These are phyloP conservation scores for Podila horticola DNA, from an alignment of 192 early-diverging fungal genomes.

Conservation along the genomic window DNA sequence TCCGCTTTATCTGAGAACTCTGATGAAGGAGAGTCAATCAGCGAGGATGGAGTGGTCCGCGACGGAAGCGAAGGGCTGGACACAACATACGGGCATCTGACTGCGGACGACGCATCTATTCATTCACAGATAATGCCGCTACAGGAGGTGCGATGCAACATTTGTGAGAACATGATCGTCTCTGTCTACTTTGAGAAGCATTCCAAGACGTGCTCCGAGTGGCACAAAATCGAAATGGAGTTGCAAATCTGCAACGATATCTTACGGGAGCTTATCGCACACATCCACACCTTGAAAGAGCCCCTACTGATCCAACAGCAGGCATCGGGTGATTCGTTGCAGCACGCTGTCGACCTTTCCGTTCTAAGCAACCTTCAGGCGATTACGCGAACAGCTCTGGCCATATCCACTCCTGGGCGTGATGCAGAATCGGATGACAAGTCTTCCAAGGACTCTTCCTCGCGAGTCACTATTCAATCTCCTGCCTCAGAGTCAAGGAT, in stretches of 20 bases:
- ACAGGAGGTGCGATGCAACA: conserved; percentile 73
- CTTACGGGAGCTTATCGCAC: conserved; percentile 65
- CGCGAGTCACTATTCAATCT: conserved; percentile 43
- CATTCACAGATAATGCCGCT: conserved; percentile 39
- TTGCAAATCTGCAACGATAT: conserved; percentile 78
- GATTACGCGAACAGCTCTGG: conserved; percentile 58
- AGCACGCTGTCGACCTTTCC: conserved; percentile 25
- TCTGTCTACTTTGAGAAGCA: conserved; percentile 81
- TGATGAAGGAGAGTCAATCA: conserved; percentile 14
- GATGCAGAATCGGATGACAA: conserved; percentile 35
- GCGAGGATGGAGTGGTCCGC: neutral
- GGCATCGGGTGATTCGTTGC: conserved; percentile 5
- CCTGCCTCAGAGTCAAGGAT: conserved; percentile 64
- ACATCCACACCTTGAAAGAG: conserved; percentile 52
- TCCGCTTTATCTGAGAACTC: conserved; percentile 34
- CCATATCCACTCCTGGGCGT: conserved; percentile 59
- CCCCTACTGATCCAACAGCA: neutral
- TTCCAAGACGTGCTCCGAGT: conserved; percentile 71
- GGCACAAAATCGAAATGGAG: conserved; percentile 84
- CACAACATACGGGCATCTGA: conserved; percentile 3
- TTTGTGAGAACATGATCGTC: conserved; percentile 81
- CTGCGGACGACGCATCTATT: conserved; percentile 15
- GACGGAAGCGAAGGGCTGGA: conserved; percentile 1
- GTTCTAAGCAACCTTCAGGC: conserved; percentile 48
- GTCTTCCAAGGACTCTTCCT: conserved; percentile 15